Evolutionary conservation across 2,329 filamentous ascomycete genomes (phyloP).

Genomic region (Trematosphaeria pertusa): DNA sequence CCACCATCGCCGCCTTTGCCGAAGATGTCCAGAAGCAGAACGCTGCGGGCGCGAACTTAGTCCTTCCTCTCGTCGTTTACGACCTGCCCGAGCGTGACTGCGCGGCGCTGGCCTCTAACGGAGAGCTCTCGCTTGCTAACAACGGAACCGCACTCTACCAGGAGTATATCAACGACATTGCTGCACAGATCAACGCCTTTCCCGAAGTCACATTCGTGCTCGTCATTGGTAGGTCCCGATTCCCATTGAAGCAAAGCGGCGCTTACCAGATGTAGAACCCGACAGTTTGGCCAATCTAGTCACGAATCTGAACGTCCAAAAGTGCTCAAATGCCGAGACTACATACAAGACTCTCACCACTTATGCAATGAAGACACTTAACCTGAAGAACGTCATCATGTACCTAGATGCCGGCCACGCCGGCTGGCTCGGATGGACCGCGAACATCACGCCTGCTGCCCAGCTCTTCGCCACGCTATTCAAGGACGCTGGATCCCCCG

Average conservation of each 20-base stretch:
- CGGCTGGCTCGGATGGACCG: constrained; percentile 68
- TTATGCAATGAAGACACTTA: constrained; percentile 63
- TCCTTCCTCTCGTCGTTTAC: constrained; percentile 64
- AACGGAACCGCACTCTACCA: constrained; percentile 58
- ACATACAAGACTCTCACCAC: constrained; percentile 63
- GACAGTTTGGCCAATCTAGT: constrained; percentile 68
- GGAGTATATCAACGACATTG: constrained; percentile 60
- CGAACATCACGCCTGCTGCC: constrained; percentile 61
- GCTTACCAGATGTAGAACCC: constrained; percentile 51
- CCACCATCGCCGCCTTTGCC: constrained; percentile 54
- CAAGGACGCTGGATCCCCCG: constrained; percentile 53
- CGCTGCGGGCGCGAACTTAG: constrained; percentile 53
- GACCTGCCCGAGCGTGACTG: constrained; percentile 69
- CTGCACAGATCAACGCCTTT: constrained; percentile 58
- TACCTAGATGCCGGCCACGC: constrained; percentile 69
- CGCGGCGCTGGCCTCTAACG: constrained; percentile 68
- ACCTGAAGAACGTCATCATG: constrained; percentile 66
- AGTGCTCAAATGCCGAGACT: constrained; percentile 60
- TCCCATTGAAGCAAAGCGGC: neutral
- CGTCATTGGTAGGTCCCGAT: constrained; percentile 51
- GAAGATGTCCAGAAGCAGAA: constrained; percentile 55
- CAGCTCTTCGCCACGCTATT: constrained; percentile 55
- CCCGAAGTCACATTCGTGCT: constrained; percentile 58
- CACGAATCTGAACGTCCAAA: constrained; percentile 61
- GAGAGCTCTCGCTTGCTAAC: constrained; percentile 64